phyloP scores from a whole-genome alignment of 2,329 filamentous ascomycete genomes.

The Elsinoe perseae region DNA sequence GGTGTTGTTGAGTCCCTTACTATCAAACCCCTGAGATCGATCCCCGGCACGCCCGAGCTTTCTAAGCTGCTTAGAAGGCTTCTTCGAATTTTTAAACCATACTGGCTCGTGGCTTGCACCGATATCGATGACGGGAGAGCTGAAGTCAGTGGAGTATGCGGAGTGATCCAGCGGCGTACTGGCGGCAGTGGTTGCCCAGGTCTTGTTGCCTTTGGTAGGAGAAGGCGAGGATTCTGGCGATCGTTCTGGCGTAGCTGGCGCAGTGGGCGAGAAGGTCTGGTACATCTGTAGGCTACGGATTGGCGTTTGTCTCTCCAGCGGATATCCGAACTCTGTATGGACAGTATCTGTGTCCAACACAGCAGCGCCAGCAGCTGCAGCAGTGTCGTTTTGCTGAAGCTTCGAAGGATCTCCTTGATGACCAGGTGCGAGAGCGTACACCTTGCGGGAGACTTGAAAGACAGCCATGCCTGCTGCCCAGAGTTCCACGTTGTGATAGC shows the following conservation, averaged over 20 bases:
- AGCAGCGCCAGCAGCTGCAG: background rate
- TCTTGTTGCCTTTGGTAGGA: background rate
- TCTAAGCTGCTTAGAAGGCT: constrained; percentile 3
- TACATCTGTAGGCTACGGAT: background rate
- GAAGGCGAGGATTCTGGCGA: background rate
- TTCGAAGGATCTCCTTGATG: background rate
- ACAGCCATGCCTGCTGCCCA: constrained; percentile 33
- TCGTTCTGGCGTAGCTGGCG: background rate
- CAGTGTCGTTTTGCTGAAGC: background rate
- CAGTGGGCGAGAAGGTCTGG: background rate
- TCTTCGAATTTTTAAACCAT: background rate
- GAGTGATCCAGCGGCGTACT: constrained; percentile 6
- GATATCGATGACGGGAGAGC: background rate
- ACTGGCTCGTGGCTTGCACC: constrained; percentile 1
- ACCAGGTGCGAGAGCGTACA: constrained; percentile 20
- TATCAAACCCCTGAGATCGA: background rate
- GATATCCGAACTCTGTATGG: background rate
- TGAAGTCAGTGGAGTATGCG: constrained; percentile 8
- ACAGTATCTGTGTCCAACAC: background rate
- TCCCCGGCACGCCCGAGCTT: background rate
- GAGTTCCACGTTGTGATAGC: constrained; percentile 30
- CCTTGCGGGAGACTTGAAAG: constrained; percentile 27
- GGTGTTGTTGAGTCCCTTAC: background rate
- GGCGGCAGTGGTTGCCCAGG: constrained; percentile 2
- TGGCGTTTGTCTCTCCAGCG: background rate